Conservation (phyloP, 116 monocot species). For the Zostera marina region DNA sequence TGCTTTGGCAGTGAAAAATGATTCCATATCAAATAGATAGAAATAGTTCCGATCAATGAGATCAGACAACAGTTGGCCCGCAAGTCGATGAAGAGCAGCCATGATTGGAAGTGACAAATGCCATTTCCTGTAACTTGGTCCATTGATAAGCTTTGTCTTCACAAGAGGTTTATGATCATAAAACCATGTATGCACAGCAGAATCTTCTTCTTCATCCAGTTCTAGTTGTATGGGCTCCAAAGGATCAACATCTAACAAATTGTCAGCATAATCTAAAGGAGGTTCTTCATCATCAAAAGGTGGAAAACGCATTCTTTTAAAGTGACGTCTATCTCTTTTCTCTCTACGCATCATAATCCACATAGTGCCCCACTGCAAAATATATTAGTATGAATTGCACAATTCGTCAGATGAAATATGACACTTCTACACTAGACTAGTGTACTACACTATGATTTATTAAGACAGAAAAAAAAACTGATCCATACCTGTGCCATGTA, state of each 20-base stretch:
- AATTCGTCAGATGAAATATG: neutral
- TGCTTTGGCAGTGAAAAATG: slow-evolving; percentile 95
- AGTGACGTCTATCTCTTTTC: slow-evolving; percentile 84
- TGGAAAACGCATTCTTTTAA: slow-evolving; percentile 79
- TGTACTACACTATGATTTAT: neutral
- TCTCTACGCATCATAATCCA: slow-evolving; percentile 99
- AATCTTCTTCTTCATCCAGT: slow-evolving; percentile 54
- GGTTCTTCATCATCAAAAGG: slow-evolving; percentile 49
- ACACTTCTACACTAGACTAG: no score
- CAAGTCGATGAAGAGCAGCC: slow-evolving; percentile 92
- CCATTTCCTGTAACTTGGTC: slow-evolving; percentile 95
- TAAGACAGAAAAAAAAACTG: neutral
- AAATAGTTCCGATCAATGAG: slow-evolving; percentile 87
- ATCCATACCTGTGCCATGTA: slow-evolving; percentile 75
- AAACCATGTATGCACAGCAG: slow-evolving; percentile 86
- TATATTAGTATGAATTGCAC: neutral
- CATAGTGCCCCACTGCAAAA: slow-evolving; percentile 88
- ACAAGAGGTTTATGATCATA: slow-evolving; percentile 98
- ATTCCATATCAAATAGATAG: slow-evolving; percentile 96
- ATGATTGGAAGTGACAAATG: slow-evolving; percentile 97
- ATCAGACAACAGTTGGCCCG: slow-evolving; percentile 86
- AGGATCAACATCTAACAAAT: slow-evolving; percentile 93
- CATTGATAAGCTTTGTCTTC: slow-evolving; percentile 92
- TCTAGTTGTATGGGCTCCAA: slow-evolving; percentile 93
- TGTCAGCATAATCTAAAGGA: slow-evolving; percentile 43